Conservation (phyloP, 306 rosid genomes). For the Bauhinia variegata region DNA sequence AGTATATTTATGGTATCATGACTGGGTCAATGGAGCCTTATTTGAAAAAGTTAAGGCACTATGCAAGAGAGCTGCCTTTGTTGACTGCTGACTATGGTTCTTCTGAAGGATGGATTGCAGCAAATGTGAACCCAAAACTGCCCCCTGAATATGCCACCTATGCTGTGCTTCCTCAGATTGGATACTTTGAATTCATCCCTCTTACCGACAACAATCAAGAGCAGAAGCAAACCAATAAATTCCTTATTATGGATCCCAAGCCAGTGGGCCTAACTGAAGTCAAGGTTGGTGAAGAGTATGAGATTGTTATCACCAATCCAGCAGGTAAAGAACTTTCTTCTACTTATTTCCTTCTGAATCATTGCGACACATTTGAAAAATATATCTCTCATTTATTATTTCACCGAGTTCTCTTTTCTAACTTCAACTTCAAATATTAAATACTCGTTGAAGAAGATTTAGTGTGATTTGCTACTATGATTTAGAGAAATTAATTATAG, state of each 20-base stretch:
- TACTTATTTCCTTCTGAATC: background rate
- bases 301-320: constrained; percentile 60
- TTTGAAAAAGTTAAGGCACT: constrained; percentile 75
- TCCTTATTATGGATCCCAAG: constrained; percentile 36
- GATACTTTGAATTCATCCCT: constrained; percentile 91
- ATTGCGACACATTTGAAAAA: background rate
- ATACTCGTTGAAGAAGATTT: too few relatives aligned
- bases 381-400: background rate
- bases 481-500: too few relatives aligned
- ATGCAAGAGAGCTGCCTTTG: constrained; percentile 74
- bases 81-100: constrained; percentile 89
- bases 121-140: constrained; percentile 68
- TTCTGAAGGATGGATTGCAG: constrained; percentile 95
- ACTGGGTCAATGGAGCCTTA: constrained; percentile 95
- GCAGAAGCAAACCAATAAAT: constrained; percentile 12
- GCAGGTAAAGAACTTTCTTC: constrained; percentile 61
- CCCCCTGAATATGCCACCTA: constrained; percentile 74
- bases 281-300: constrained; percentile 74
- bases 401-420: background rate
- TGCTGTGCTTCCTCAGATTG: constrained; percentile 84
- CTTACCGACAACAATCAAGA: constrained; percentile 33
- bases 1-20: constrained; percentile 83
- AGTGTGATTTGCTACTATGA: too few relatives aligned
- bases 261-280: constrained; percentile 78
- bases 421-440: background rate